A percentile compares a stretch with the other conserved stretches of the same genome.
These are phyloP conservation scores for Sclerotinia subarctica DNA, from an alignment of 2,329 filamentous ascomycete species.

Conservation along the genomic window DNA sequence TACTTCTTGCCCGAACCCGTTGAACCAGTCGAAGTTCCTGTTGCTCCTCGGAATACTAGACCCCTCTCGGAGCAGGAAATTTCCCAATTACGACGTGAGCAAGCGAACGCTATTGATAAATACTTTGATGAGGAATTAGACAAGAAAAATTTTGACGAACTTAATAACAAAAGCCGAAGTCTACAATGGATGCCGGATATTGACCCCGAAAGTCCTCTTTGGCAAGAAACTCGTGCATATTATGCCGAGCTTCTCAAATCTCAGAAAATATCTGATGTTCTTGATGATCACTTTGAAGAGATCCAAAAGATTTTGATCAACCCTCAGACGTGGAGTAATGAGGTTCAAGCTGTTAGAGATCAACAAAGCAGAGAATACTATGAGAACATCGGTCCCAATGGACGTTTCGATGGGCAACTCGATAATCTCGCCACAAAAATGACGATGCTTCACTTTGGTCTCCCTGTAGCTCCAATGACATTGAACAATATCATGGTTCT, in stretches of 20 bases:
- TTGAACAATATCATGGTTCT: constrained; percentile 30
- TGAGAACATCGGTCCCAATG: constrained; percentile 1
- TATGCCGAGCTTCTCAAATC: constrained; percentile 3
- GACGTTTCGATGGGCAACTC: constrained; percentile 13
- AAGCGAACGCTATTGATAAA: constrained; percentile 19
- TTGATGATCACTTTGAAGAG: constrained; percentile 15
- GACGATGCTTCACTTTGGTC: constrained; percentile 36
- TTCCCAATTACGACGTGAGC: constrained; percentile 2
- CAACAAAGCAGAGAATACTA: constrained; percentile 14
- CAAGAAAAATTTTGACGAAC: constrained; percentile 9
- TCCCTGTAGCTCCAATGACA: constrained; percentile 35
- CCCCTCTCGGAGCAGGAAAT: constrained; percentile 1
- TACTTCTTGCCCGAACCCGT: constrained; percentile 9
- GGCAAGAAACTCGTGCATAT: not conserved
- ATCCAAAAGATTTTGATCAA: constrained; percentile 10
- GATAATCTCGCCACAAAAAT: constrained; percentile 37
- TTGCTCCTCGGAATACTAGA: not conserved
- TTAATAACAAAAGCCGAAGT: constrained; percentile 4
- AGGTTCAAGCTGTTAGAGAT: constrained; percentile 2
- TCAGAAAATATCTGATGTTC: not conserved
- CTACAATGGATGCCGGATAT: constrained; percentile 20
- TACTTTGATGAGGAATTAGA: constrained; percentile 20
- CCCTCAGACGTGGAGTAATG: constrained; percentile 10
- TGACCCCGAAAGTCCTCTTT: not conserved
- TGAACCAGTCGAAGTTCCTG: not conserved